Percentiles rank a stretch among this genome's conserved stretches.
phyloP scores from a whole-genome alignment of 1,284 basidiomycete species.

The Sporisorium exsertum region DNA sequence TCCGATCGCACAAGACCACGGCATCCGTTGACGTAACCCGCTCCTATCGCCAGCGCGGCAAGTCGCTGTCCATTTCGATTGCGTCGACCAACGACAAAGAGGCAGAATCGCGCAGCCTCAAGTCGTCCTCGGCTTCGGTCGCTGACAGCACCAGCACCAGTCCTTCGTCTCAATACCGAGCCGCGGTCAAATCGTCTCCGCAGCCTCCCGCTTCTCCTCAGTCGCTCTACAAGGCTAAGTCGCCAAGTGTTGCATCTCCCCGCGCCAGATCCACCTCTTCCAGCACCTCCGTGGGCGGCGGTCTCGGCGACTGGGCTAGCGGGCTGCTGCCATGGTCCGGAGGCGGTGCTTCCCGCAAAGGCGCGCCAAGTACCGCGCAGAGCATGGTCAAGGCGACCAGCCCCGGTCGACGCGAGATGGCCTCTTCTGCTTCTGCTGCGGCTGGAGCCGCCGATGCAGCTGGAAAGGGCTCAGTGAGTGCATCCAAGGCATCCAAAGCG shows the following conservation, averaged over 20 bases:
- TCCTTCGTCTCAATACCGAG: constrained; percentile 20
- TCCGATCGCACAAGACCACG: constrained; percentile 27
- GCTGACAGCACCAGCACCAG: constrained; percentile 34
- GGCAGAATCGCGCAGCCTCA: constrained; percentile 27
- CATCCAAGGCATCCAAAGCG: constrained; percentile 22
- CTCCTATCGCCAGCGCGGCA: constrained; percentile 26
- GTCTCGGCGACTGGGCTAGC: constrained; percentile 55
- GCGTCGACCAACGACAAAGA: constrained; percentile 29
- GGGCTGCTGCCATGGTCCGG: constrained; percentile 51
- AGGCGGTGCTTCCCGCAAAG: constrained; percentile 42
- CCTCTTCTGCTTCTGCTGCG: constrained; percentile 18
- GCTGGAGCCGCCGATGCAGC: constrained; percentile 11
- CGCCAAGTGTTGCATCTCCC: constrained; percentile 17
- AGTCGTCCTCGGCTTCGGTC: constrained; percentile 30
- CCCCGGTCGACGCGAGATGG: constrained; percentile 42
- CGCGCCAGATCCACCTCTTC: constrained; percentile 37
- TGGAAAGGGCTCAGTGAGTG: constrained; percentile 37
- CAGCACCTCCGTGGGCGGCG: constrained; percentile 20
- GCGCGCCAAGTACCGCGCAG: constrained; percentile 38
- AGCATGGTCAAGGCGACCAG: constrained; percentile 53
- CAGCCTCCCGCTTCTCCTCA: constrained; percentile 33
- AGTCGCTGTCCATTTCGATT: constrained; percentile 36
- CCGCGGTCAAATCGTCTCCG: constrained; percentile 19
- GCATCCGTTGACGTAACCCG: constrained; percentile 19
- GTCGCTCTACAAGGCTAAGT: constrained; percentile 23